These are phyloP conservation scores for Jamesozyma piceae DNA, from an alignment of 805 yeast species.

Conservation along the genomic window DNA sequence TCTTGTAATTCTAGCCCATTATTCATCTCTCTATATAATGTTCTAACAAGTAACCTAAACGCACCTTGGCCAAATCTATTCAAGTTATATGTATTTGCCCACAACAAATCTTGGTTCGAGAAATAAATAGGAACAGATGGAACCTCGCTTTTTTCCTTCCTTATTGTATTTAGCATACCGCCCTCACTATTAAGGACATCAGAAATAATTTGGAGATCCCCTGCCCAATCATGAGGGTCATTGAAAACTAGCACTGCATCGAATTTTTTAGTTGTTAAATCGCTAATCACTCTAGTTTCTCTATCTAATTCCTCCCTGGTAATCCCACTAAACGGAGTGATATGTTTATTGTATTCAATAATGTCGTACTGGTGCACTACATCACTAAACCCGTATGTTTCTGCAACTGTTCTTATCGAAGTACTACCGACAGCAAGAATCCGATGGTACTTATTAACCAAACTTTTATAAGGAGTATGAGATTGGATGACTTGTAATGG, in stretches of 20 bases:
- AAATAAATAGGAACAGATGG: slow-evolving; percentile 68
- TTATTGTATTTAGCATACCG: slow-evolving; percentile 57
- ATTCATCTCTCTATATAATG: slow-evolving; percentile 46
- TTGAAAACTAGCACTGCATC: slow-evolving; percentile 78
- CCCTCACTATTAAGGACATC: slow-evolving; percentile 58
- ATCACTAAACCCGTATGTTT: slow-evolving; percentile 64
- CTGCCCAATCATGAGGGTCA: slow-evolving; percentile 83
- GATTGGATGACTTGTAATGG: slow-evolving; percentile 69
- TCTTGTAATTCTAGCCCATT: slow-evolving; percentile 41
- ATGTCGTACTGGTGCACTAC: slow-evolving; percentile 69
- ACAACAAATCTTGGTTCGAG: slow-evolving; percentile 73
- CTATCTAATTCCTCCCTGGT: slow-evolving; percentile 41
- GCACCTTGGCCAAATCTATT: slow-evolving; percentile 93
- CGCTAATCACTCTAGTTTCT: slow-evolving; percentile 24
- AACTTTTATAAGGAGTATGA: slow-evolving; percentile 73
- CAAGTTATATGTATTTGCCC: slow-evolving; percentile 74
- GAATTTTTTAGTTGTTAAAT: slow-evolving; percentile 34
- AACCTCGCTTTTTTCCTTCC: slow-evolving; percentile 27
- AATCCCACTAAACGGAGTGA: slow-evolving; percentile 75
- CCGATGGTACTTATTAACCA: slow-evolving; percentile 44
- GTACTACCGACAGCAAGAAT: slow-evolving; percentile 78
- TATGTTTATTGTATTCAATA: slow-evolving; percentile 44
- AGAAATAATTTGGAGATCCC: slow-evolving; percentile 68
- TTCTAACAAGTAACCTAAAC: slow-evolving; percentile 53
- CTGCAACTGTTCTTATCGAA: slow-evolving; percentile 62